A percentile compares a stretch with the other conserved stretches of the same genome.
These are phyloP conservation scores for Salvia splendens DNA, from an alignment of 257 asterid species.

Conservation along the genomic window DNA sequence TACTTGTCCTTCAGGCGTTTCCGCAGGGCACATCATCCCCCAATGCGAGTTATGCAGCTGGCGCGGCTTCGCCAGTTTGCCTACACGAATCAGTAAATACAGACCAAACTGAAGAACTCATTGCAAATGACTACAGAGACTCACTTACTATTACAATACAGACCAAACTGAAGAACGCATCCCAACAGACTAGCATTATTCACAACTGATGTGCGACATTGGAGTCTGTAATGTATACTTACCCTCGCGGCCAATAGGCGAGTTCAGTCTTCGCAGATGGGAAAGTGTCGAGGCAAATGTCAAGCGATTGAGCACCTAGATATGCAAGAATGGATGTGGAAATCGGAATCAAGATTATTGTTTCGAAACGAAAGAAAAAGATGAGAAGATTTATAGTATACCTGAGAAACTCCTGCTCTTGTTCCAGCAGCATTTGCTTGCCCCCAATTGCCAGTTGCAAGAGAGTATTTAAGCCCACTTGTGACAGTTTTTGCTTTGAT, in stretches of 20 bases:
- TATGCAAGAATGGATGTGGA: not conserved
- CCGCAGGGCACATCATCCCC: conserved; percentile 98
- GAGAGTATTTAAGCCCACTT: conserved; percentile 85
- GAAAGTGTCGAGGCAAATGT: conserved; percentile 90
- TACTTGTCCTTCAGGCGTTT: conserved; percentile 94
- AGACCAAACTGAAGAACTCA: not conserved
- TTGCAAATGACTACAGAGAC: not conserved
- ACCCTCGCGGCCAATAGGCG: conserved; percentile 95
- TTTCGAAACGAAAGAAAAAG: not conserved
- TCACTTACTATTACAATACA: conserved; percentile 33
- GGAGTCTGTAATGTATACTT: too few species aligned
- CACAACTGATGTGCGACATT: too few species aligned
- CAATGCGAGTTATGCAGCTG: conserved; percentile 90
- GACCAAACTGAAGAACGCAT: too few species aligned
- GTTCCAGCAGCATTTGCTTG: conserved; percentile 92
- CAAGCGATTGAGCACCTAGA: conserved; percentile 84
- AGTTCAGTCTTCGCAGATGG: conserved; percentile 76
- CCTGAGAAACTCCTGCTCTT: conserved; percentile 91
- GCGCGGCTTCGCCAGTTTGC: conserved; percentile 85
- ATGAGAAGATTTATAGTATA: conserved; percentile 1
- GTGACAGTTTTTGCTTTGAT: conserved; percentile 82
- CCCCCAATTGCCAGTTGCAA: conserved; percentile 91
- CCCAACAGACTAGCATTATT: too few species aligned
- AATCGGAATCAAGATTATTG: not conserved
- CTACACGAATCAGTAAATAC: conserved; percentile 31